Evolutionary conservation across 129 eudicot species (phyloP), one percentile per base, ranked within the genome.

Genomic region (Erigeron canadensis): DNA sequence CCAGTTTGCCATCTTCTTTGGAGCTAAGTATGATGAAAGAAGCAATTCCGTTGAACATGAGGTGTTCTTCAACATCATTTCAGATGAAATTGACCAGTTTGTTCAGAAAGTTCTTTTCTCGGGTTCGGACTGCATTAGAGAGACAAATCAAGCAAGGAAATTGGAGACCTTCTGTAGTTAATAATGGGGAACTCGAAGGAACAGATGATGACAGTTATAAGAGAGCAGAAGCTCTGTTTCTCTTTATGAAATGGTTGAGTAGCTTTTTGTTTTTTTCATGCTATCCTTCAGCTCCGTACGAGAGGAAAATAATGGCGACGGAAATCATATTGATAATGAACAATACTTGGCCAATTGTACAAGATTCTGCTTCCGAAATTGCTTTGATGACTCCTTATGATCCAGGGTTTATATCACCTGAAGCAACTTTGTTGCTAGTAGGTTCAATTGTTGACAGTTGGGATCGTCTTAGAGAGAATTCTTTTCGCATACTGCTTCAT

Each of bases 251-350:
- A 77, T 95, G 99, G 99, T 64, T 95, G 71, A 88, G 94, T 77
- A 84, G 87, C 65, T 88, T 90, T 79, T 83, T 95, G 75, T 90
- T 83, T 66, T 88, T 88, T 65, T 95, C 99, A 43, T 85, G 96
- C 78, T 95, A 95, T 73, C 97, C 99, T 79, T 95, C 97, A 18
- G 99, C 99, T 63, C 99, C 99, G 51, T 95, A 95, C 71, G 99
- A 95, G 79, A 76, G 99, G 73, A 95, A 95, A 81, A 88, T 84
- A 63, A 90, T 88, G 96, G 97, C 97, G 6, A 95, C 86, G 97
- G 99, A 95, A 76, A 89, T 95, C 63, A 77, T 90, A 37, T 76
- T 90, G 84, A 80, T 84, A 79, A 86, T 90, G 99, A 72, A 84
- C 67, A 88, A 76, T 78, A 85, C 88, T 59, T 95, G 94, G 94